phyloP scores from a whole-genome alignment of 208 protist genomes.

The Borovskyia barvae region DNA sequence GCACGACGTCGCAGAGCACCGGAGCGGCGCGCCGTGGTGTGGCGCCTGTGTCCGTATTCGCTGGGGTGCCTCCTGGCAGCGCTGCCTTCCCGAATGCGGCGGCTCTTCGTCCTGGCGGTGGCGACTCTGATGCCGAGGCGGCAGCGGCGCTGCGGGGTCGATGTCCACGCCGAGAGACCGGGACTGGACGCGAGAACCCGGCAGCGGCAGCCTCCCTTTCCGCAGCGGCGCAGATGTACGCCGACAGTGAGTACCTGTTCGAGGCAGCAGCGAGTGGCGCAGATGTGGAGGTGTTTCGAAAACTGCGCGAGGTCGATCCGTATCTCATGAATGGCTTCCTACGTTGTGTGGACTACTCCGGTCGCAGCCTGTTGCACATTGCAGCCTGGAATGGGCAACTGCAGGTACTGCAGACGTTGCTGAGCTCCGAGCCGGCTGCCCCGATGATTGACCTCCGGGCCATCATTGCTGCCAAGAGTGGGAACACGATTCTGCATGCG shows the following conservation, averaged over 20 bases:
- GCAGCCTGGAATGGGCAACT: slow-evolving; percentile 78
- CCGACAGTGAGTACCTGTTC: slow-evolving; percentile 37
- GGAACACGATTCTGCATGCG: slow-evolving; percentile 79
- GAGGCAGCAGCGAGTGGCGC: slow-evolving; percentile 37
- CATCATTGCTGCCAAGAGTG: slow-evolving; percentile 41
- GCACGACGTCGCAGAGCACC: no score
- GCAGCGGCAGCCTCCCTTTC: neutral
- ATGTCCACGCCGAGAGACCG: neutral
- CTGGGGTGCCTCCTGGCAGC: slow-evolving; percentile 1
- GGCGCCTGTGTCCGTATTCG: slow-evolving; percentile 1
- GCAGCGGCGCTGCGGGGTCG: neutral
- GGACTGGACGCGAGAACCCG: no score
- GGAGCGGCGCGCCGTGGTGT: neutral
- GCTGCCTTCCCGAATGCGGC: neutral
- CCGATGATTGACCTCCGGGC: slow-evolving; percentile 58
- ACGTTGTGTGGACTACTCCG: slow-evolving; percentile 65
- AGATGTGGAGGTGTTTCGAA: slow-evolving; percentile 42
- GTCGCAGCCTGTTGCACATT: slow-evolving; percentile 75
- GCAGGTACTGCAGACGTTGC: slow-evolving; percentile 58
- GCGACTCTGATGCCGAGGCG: neutral
- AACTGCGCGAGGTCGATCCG: slow-evolving; percentile 60
- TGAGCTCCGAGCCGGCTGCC: slow-evolving; percentile 31
- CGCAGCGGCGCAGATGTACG: slow-evolving; percentile 28
- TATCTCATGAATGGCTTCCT: slow-evolving; percentile 61
- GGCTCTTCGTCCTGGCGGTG: neutral